These are phyloP conservation scores for Leccinum rimulosum DNA, from an alignment of 768 basidiomycete species.

Conservation along the genomic window DNA sequence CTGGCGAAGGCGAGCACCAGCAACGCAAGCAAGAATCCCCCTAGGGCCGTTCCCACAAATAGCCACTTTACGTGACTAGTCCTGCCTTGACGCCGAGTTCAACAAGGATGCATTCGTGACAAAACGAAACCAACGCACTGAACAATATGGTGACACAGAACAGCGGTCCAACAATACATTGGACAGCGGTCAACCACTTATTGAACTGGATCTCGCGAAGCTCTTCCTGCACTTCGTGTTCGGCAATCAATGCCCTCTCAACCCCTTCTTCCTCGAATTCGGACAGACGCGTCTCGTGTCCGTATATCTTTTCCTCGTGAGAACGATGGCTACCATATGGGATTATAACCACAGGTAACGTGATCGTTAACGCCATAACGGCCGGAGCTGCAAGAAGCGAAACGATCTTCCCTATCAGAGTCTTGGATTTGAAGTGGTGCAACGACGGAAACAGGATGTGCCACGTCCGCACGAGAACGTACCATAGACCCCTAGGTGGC, in stretches of 20 bases:
- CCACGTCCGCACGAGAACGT: constrained; percentile 40
- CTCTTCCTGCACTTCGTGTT: constrained; percentile 69
- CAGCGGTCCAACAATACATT: constrained; percentile 79
- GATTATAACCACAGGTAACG: constrained; percentile 84
- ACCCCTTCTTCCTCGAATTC: constrained; percentile 78
- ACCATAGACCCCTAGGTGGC: constrained; percentile 35
- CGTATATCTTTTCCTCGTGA: constrained; percentile 28
- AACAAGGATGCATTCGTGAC: not conserved
- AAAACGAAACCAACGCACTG: constrained; percentile 46
- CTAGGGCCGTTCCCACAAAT: constrained; percentile 49
- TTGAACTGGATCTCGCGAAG: constrained; percentile 64
- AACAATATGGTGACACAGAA: constrained; percentile 78
- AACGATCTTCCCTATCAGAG: constrained; percentile 65
- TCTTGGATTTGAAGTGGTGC: constrained; percentile 68
- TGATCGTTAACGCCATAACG: constrained; percentile 80
- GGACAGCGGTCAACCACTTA: constrained; percentile 82
- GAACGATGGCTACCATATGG: constrained; percentile 37
- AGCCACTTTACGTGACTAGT: constrained; percentile 47
- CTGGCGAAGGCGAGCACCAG: constrained; percentile 60
- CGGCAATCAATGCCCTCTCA: constrained; percentile 67
- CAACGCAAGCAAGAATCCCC: constrained; percentile 52
- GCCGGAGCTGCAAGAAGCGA: constrained; percentile 84
- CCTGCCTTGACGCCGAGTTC: constrained; percentile 25
- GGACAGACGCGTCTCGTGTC: constrained; percentile 46
- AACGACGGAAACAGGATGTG: constrained; percentile 86